A percentile compares a stretch with the other conserved stretches of the same genome.
Evolutionary conservation across 495 filamentous ascomycete genomes (phyloP).

Genomic region (Oleoguttula mirabilis): DNA sequence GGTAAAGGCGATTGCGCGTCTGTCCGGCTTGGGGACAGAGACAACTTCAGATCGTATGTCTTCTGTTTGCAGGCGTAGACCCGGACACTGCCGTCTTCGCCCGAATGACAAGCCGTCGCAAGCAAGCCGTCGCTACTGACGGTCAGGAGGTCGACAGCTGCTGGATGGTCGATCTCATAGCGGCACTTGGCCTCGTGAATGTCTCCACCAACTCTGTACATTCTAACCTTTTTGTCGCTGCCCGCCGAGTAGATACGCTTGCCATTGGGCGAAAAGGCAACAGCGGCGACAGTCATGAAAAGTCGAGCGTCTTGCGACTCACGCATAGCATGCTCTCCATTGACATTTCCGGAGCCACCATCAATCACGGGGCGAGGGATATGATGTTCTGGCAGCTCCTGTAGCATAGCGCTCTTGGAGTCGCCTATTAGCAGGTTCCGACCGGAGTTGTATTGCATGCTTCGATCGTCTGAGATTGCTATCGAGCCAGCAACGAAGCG

Average conservation of each 20-base stretch:
- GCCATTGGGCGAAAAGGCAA: slow-evolving; percentile 51
- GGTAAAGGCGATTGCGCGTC: slow-evolving; percentile 35
- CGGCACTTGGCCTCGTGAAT: slow-evolving; percentile 29
- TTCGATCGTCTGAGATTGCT: slow-evolving; percentile 58
- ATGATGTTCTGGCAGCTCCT: slow-evolving; percentile 60
- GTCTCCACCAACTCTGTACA: slow-evolving; percentile 48
- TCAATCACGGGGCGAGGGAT: slow-evolving; percentile 40
- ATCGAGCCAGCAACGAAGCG: slow-evolving; percentile 49
- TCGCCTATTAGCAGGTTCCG: slow-evolving; percentile 70
- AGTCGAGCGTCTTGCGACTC: slow-evolving; percentile 56
- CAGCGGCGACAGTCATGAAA: slow-evolving; percentile 65
- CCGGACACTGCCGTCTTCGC: slow-evolving; percentile 6
- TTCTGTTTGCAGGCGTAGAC: slow-evolving; percentile 2
- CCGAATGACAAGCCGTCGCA: slow-evolving; percentile 38
- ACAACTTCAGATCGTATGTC: neutral
- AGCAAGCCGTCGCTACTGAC: slow-evolving; percentile 32
- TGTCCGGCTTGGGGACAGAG: slow-evolving; percentile 20
- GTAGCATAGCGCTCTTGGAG: slow-evolving; percentile 38
- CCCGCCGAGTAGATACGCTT: slow-evolving; percentile 60
- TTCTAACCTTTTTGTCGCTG: slow-evolving; percentile 67
- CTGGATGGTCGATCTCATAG: slow-evolving; percentile 49
- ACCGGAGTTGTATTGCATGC: slow-evolving; percentile 72
- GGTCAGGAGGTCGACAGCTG: slow-evolving; percentile 60
- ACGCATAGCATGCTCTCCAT: slow-evolving; percentile 44
- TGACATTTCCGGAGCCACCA: slow-evolving; percentile 22